These are phyloP conservation scores for Rhazya stricta DNA, from an alignment of 257 asterid species.

Conservation along the genomic window DNA sequence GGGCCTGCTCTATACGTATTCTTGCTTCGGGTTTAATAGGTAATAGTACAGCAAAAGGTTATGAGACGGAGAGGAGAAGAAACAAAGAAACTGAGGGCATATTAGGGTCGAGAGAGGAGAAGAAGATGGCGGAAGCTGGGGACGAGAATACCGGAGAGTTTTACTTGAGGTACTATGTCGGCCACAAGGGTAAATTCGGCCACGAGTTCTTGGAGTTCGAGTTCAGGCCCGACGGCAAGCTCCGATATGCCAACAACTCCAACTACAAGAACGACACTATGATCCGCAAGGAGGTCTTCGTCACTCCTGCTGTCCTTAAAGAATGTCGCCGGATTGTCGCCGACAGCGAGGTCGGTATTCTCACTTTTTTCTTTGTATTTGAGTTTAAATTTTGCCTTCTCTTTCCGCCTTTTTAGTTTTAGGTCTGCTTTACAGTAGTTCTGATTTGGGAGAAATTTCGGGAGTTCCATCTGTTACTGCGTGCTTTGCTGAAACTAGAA, in stretches of 20 bases:
- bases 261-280: constrained; percentile 96
- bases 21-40: no score
- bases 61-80: background rate
- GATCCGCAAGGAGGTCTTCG: constrained; percentile 93
- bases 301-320: constrained; percentile 82
- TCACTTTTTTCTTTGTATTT: background rate
- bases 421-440: background rate
- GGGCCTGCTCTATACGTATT: background rate
- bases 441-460: background rate
- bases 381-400: background rate
- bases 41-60: background rate
- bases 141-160: constrained; percentile 49
- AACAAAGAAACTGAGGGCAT: background rate
- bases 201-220: constrained; percentile 92
- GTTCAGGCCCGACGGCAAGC: constrained; percentile 93
- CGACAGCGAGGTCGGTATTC: constrained; percentile 54
- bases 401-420: background rate
- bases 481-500: background rate
- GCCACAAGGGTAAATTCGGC: constrained; percentile 94
- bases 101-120: background rate
- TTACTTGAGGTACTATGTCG: constrained; percentile 90
- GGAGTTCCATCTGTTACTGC: background rate
- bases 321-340: constrained; percentile 96
- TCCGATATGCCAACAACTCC: constrained; percentile 91
- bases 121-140: constrained; percentile 44